Conservation (phyloP, 148 eudicot genomes). For the Vaccinium corymbosum region DNA sequence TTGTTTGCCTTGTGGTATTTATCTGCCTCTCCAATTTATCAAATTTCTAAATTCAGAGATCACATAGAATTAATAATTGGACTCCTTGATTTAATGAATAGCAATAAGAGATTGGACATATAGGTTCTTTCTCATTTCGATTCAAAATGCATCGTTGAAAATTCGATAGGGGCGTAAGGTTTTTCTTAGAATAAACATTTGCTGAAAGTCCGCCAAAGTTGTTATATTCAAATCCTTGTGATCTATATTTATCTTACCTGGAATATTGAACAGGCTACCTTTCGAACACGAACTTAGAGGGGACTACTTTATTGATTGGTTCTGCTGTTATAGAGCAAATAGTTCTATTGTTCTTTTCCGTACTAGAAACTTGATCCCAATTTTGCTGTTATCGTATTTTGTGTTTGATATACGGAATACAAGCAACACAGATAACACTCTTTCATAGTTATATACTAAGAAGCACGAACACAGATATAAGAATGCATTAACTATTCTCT, state of each 20-base stretch:
- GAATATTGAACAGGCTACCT: not conserved
- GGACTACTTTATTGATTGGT: not conserved
- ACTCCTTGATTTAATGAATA: not conserved
- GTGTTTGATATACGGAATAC: not conserved
- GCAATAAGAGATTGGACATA: not conserved
- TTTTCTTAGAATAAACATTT: not conserved
- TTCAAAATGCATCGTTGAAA: not conserved
- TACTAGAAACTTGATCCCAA: not conserved
- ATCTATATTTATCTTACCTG: not conserved
- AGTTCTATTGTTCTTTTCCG: not conserved
- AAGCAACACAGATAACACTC: not conserved
- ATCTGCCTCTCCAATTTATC: not conserved
- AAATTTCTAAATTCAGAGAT: not conserved
- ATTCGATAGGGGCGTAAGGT: not conserved
- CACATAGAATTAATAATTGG: not conserved
- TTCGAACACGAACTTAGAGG: not conserved
- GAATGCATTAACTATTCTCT: too few relatives aligned
- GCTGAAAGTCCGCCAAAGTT: not conserved
- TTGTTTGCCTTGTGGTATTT: not conserved
- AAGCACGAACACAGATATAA: too few relatives aligned
- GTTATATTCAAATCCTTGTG: not conserved
- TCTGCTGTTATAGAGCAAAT: not conserved
- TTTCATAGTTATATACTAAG: not conserved
- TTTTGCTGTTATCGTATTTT: slow-evolving; percentile 6
- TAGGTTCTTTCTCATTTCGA: not conserved